phyloP scores from a whole-genome alignment of 495 filamentous ascomycete species.

The Hyphodiscus hymeniophilus region DNA sequence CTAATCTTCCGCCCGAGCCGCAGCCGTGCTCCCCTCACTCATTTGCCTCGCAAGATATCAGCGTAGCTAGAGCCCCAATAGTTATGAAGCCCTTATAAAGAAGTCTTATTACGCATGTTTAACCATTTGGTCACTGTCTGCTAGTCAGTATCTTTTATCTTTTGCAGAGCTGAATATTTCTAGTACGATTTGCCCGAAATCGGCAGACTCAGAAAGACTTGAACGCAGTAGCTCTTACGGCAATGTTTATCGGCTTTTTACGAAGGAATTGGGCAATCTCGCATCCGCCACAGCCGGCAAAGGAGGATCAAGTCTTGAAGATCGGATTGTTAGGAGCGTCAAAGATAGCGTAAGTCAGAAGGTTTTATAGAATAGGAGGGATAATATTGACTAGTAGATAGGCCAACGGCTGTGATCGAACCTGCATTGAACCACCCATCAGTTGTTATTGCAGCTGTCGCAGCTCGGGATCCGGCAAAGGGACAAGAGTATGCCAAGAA shows the following conservation, averaged over 20 bases:
- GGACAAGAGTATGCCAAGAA: conserved; percentile 49
- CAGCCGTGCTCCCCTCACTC: no score
- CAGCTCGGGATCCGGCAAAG: conserved; percentile 44
- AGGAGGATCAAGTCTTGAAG: conserved; percentile 1
- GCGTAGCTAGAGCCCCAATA: no score
- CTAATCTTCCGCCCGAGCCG: no score
- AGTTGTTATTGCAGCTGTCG: conserved; percentile 48
- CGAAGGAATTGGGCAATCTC: not conserved
- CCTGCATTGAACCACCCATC: conserved; percentile 52
- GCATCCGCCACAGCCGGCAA: conserved; percentile 6
- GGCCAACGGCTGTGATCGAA: conserved; percentile 44
- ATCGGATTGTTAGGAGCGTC: conserved; percentile 16
- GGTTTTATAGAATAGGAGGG: not conserved
- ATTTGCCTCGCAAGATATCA: no score
- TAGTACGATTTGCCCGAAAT: no score
- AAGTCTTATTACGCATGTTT: no score
- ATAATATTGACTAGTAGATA: conserved; percentile 18
- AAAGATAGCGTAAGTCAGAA: conserved; percentile 12
- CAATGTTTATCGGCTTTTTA: conserved; percentile 8
- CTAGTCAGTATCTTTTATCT: no score
- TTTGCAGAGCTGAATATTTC: no score
- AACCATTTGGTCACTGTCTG: no score
- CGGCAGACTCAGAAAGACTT: no score
- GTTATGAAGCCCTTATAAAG: no score
- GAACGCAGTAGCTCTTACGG: no score